phyloP scores from a whole-genome alignment of 345 rosid species.

The Lepidium africanum region DNA sequence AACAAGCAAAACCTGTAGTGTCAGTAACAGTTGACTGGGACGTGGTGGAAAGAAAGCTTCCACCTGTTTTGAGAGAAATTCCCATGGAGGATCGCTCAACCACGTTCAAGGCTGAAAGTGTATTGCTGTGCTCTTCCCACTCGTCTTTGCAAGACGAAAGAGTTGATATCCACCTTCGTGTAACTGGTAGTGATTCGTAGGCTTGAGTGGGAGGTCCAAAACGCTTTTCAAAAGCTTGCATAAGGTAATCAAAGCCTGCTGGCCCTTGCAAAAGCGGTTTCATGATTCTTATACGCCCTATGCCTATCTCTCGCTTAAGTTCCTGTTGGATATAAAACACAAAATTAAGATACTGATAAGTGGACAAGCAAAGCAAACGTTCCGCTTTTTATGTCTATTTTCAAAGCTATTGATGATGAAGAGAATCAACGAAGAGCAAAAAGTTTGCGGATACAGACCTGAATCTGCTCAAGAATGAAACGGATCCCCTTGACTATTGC shows the following conservation, averaged over 20 bases:
- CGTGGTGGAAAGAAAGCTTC: constrained; percentile 36
- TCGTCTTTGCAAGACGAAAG: constrained; percentile 44
- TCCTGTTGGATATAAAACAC: constrained; percentile 31
- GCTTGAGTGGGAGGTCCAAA: constrained; percentile 53
- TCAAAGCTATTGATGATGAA: background rate
- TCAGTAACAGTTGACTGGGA: constrained; percentile 17
- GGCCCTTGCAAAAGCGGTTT: constrained; percentile 77
- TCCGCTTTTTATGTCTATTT: background rate
- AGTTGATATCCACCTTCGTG: constrained; percentile 60
- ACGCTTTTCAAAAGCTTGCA: constrained; percentile 49
- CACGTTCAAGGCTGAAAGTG: constrained; percentile 36
- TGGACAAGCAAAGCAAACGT: background rate
- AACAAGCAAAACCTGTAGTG: constrained; percentile 32
- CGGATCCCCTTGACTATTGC: constrained; percentile 78
- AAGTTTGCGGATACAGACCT: constrained; percentile 34
- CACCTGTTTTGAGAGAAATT: constrained; percentile 71
- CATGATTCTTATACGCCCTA: constrained; percentile 65
- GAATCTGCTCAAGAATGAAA: constrained; percentile 77
- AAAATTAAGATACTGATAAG: background rate
- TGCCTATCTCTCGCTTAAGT: constrained; percentile 65
- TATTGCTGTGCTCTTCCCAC: constrained; percentile 65
- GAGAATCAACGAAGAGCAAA: background rate
- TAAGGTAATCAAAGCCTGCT: constrained; percentile 72
- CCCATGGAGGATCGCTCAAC: constrained; percentile 40
- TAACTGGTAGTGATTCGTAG: constrained; percentile 38